phyloP scores from a whole-genome alignment of 148 eudicot species.

The Cornus kousa region DNA sequence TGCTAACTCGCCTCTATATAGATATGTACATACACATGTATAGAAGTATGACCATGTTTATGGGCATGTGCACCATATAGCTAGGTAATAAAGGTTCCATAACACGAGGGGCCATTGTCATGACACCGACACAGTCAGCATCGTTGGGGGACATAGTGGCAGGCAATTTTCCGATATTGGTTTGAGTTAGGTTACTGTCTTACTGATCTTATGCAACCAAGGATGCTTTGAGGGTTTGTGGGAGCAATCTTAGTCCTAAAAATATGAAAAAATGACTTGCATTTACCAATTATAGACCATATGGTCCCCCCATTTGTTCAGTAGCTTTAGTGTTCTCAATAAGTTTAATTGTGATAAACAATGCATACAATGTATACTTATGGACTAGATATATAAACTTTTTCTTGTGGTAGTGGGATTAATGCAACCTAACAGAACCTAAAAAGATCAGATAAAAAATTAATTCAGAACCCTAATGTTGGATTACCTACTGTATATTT shows the following conservation, averaged over 20 bases:
- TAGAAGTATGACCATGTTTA: not conserved
- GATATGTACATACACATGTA: not conserved
- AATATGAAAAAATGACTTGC: not conserved
- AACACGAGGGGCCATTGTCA: not conserved
- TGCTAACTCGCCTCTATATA: not conserved
- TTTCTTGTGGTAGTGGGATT: not conserved
- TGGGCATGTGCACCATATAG: not conserved
- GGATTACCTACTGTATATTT: not conserved
- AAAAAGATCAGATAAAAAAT: not conserved
- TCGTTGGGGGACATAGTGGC: not conserved
- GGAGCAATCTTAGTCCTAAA: not conserved
- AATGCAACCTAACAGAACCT: not conserved
- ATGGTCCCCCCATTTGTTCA: not conserved
- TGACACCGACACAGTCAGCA: too few species aligned
- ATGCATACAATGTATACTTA: not conserved
- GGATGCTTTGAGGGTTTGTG: not conserved
- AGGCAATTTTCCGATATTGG: not conserved
- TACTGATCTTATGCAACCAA: not conserved
- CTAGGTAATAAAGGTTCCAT: not conserved
- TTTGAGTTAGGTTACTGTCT: not conserved
- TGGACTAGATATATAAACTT: not conserved
- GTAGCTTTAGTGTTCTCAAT: not conserved
- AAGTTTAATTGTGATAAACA: not conserved
- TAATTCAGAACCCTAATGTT: not conserved
- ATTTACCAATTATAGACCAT: not conserved